Evolutionary conservation across 768 basidiomycete genomes (phyloP).

Genomic region (Mycena indigotica): DNA sequence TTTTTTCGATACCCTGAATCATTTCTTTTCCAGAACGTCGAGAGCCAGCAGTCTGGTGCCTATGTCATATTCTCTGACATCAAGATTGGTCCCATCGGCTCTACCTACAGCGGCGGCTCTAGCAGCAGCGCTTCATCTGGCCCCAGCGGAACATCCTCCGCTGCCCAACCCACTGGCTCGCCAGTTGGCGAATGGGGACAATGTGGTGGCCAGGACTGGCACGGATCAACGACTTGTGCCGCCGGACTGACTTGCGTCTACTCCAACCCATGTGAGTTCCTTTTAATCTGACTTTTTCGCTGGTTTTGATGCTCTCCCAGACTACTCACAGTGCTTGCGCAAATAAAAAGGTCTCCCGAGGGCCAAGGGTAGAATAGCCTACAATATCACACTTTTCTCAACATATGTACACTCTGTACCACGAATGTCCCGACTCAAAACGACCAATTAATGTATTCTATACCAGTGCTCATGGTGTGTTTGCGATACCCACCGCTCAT

Average conservation of each 20-base stretch:
- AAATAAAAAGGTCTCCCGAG: too few species aligned
- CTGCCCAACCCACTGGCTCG: not conserved
- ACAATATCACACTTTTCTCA: too few species aligned
- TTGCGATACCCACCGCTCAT: too few species aligned
- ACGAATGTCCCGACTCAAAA: too few species aligned
- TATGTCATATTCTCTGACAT: conserved; percentile 43
- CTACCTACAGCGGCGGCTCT: conserved; percentile 29
- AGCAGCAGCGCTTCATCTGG: not conserved
- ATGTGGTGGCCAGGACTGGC: conserved; percentile 1
- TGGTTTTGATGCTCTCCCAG: not conserved
- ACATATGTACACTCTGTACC: too few species aligned
- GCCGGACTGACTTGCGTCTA: not conserved
- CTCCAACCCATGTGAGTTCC: conserved; percentile 10
- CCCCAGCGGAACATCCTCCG: not conserved
- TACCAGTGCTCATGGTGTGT: too few species aligned
- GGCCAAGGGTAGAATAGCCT: too few species aligned
- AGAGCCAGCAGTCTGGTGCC: conserved; percentile 28
- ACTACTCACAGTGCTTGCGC: conserved; percentile 10
- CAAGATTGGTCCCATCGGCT: conserved; percentile 42
- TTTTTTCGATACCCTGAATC: not conserved
- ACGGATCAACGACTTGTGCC: not conserved
- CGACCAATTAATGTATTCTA: too few species aligned
- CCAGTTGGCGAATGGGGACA: not conserved
- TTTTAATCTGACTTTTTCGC: too few species aligned
- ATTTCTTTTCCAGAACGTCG: conserved; percentile 25